phyloP scores from a whole-genome alignment of 257 asterid genomes.

The Verbena officinalis region DNA sequence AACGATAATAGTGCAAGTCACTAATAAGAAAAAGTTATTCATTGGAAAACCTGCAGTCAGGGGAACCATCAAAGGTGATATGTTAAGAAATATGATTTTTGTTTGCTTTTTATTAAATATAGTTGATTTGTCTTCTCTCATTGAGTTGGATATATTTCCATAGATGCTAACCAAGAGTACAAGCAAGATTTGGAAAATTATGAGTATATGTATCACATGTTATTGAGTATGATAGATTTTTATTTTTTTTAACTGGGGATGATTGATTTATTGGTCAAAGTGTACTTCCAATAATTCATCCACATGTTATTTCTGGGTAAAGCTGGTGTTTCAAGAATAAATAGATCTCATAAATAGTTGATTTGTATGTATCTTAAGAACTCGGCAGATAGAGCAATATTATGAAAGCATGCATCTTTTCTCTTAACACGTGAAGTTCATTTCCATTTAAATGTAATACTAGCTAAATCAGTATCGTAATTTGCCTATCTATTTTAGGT shows the following conservation, averaged over 20 bases:
- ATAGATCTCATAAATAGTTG: background rate
- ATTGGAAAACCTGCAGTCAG: background rate
- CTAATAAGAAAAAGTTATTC: background rate
- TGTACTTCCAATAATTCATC: background rate
- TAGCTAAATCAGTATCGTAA: slow-evolving; percentile 3
- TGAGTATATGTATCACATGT: background rate
- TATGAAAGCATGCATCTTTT: background rate
- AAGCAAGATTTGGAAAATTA: background rate
- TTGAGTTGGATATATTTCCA: slow-evolving; percentile 3
- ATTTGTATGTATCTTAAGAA: background rate
- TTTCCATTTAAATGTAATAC: background rate
- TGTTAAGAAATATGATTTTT: background rate
- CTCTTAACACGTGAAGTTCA: background rate
- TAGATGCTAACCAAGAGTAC: background rate
- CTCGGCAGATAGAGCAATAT: background rate
- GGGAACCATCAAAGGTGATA: background rate
- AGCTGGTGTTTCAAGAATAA: background rate
- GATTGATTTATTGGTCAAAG: background rate
- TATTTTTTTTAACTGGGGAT: too few relatives aligned
- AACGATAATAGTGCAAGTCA: background rate
- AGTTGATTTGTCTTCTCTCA: background rate
- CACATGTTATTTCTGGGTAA: background rate
- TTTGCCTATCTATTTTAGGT: slow-evolving; percentile 45
- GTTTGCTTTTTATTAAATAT: background rate
- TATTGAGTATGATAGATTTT: background rate